Evolutionary conservation across 2,329 filamentous ascomycete species (phyloP), one percentile per base, ranked within the genome.

Genomic region (Orbilia ellipsospora): DNA sequence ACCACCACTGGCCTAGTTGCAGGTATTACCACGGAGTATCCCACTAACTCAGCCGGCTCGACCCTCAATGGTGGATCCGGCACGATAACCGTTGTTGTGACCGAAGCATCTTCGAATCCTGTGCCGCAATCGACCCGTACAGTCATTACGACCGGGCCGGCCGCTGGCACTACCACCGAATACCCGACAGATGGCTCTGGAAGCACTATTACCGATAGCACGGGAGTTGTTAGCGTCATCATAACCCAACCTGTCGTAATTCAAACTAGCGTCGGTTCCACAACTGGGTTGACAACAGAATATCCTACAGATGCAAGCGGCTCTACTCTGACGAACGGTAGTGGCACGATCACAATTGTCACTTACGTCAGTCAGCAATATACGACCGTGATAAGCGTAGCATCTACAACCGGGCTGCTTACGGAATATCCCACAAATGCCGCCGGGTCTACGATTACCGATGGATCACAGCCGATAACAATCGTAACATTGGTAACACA

Each of bases 31-130:
- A 54, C 51, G 16, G 5, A 13, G n/a, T 54, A 23, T 20, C 51
- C 51, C 13, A 54, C 51, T 23, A 54, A 54, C 51, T 54, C 51
- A 6, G 51, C 20, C 23, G 51, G 51, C 10, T 20, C n/a, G 3
- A 54, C 51, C 15, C 16, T 54, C 15, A 54, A 12, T 23, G 51
- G 28, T 54, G 51, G 51, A 12, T 20, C 51, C 15, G 7, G 16
- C 13, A 8, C 51, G 28, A 12, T 54, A n/a, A 54, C 51, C 6
- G 51, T 54, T 6, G 15, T 54, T 54, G 28, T 23, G n/a, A n/a
- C n/a, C 10, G 16, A 6, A 20, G 18, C n/a, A n/a, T n/a, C n/a
- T n/a, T n/a, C n/a, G n/a, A n/a, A n/a, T n/a, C n/a, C n/a, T n/a
- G n/a, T 54, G 20, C 16, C 8, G 3, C 51, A 42, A 42, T 15